A percentile compares a stretch with the other conserved stretches of the same genome.
These are phyloP conservation scores for Mycena pura DNA, from an alignment of 768 basidiomycete species.

Conservation along the genomic window DNA sequence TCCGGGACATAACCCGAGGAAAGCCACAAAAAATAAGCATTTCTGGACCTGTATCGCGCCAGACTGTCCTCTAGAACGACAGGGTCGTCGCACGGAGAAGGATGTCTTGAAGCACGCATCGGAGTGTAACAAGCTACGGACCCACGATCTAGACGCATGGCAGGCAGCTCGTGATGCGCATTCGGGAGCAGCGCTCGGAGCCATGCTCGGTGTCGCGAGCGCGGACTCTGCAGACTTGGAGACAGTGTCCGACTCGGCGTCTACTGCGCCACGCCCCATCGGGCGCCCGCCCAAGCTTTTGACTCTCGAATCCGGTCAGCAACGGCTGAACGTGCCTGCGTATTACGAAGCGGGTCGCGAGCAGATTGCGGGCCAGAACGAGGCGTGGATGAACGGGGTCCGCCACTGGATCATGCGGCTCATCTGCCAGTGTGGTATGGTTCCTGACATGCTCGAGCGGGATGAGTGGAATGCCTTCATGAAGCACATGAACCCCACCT, in stretches of 20 bases:
- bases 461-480: background rate
- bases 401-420: background rate
- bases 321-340: background rate
- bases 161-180: too few relatives aligned
- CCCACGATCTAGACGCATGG: too few relatives aligned
- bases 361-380: background rate
- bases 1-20: too few relatives aligned
- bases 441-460: background rate
- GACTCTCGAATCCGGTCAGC: background rate
- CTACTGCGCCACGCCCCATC: background rate
- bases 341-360: background rate
- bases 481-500: conserved; percentile 1
- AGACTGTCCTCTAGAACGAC: too few relatives aligned
- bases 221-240: background rate
- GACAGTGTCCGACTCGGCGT: background rate
- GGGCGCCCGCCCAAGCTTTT: background rate
- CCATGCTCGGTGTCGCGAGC: too few relatives aligned
- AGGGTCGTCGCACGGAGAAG: too few relatives aligned
- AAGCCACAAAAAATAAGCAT: too few relatives aligned
- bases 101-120: too few relatives aligned
- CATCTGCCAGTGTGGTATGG: background rate
- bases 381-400: background rate
- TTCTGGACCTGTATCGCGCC: too few relatives aligned
- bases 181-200: too few relatives aligned
- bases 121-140: too few relatives aligned